Evolutionary conservation across 768 basidiomycete genomes (phyloP).

Genomic region (Leccinum boreale): DNA sequence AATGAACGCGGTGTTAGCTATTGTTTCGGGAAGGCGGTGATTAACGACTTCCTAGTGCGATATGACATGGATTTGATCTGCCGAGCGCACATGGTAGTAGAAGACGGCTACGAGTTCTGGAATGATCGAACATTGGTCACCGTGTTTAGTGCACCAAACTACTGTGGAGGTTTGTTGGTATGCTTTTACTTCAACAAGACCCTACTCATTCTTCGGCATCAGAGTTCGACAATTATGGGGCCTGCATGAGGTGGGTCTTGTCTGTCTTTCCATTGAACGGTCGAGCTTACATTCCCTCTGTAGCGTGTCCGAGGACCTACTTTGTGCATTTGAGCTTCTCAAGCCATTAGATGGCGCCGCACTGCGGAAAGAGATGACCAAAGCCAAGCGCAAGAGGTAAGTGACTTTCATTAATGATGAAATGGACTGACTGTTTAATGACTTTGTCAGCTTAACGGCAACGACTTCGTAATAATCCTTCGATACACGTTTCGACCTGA

Average conservation of each 20-base stretch:
- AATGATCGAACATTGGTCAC: constrained; percentile 98
- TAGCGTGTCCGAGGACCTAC: constrained; percentile 93
- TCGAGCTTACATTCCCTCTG: constrained; percentile 14
- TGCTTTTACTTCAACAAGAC: background rate
- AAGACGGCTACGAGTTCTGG: constrained; percentile 99
- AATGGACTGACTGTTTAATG: background rate
- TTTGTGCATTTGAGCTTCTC: constrained; percentile 96
- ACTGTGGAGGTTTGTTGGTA: constrained; percentile 80
- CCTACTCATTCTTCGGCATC: constrained; percentile 18
- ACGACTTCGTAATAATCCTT: constrained; percentile 27
- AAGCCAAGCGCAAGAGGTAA: constrained; percentile 96
- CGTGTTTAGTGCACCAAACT: constrained; percentile 97
- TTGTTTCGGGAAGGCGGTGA: constrained; percentile 97
- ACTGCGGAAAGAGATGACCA: constrained; percentile 96
- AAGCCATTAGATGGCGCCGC: constrained; percentile 95
- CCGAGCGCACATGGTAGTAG: constrained; percentile 99
- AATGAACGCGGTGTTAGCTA: constrained; percentile 99
- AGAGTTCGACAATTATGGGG: constrained; percentile 96
- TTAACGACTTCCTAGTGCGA: constrained; percentile 90
- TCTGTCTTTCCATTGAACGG: background rate
- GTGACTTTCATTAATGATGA: background rate
- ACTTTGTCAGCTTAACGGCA: constrained; percentile 29
- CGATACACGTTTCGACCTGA: constrained; percentile 1
- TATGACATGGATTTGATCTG: constrained; percentile 99
- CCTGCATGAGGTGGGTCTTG: constrained; percentile 78